phyloP scores from a whole-genome alignment of 2,329 filamentous ascomycete species.

The Trichoderma asperellum region DNA sequence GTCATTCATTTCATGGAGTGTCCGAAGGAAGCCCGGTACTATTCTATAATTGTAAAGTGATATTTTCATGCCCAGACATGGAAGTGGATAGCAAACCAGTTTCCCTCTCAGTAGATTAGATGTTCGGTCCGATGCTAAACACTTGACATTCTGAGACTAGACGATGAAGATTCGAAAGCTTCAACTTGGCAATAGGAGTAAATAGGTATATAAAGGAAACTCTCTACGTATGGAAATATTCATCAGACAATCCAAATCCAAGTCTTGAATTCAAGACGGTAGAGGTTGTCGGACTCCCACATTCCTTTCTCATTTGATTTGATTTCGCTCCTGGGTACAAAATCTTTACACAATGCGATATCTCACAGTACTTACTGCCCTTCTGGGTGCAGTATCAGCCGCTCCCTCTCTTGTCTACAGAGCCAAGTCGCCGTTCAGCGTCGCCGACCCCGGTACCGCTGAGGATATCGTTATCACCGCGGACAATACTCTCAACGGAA shows the following conservation, averaged over 20 bases:
- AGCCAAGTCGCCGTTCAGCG: not conserved
- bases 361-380: conserved; percentile 2
- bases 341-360: conserved; percentile 1
- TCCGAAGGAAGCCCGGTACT: conserved; percentile 18
- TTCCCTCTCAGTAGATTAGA: not conserved
- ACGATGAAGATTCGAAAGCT: not conserved
- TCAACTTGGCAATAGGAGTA: not conserved
- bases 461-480: not conserved
- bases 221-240: not conserved
- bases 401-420: conserved; percentile 1
- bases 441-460: not conserved
- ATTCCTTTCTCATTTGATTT: not conserved
- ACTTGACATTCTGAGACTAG: not conserved
- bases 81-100: not conserved
- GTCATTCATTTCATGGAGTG: not conserved
- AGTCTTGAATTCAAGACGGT: not conserved
- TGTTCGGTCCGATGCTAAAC: conserved; percentile 5
- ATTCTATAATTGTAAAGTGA: conserved; percentile 14
- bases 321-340: not conserved
- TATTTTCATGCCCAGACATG: not conserved
- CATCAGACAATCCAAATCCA: not conserved
- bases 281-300: not conserved
- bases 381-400: conserved; percentile 11
- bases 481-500: conserved; percentile 18
- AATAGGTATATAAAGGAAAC: not conserved